phyloP scores from a whole-genome alignment of 2,329 filamentous ascomycete species.

The Ambrosiella beaveri region DNA sequence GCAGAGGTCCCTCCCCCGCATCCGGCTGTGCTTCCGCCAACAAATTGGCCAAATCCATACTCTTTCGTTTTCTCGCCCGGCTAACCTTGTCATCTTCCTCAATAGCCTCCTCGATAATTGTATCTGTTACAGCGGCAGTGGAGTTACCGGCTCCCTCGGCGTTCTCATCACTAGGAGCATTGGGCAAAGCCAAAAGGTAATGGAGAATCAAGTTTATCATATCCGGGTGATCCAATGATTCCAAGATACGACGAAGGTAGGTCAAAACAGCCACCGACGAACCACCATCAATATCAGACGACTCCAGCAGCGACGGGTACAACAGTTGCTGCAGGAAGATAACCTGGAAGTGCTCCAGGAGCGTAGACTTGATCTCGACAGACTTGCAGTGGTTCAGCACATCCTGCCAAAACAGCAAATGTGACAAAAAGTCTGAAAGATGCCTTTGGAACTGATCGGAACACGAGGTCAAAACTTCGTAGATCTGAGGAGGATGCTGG shows the following conservation, averaged over 20 bases:
- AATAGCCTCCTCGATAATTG: not conserved
- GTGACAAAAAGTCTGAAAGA: conserved; percentile 83
- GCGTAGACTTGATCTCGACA: conserved; percentile 74
- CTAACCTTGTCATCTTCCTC: conserved; percentile 33
- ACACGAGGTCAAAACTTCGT: conserved; percentile 57
- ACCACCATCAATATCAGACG: conserved; percentile 89
- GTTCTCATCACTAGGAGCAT: conserved; percentile 31
- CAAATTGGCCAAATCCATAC: conserved; percentile 69
- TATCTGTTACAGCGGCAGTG: not conserved
- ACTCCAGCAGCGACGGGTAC: conserved; percentile 91
- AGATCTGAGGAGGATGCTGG: conserved; percentile 49
- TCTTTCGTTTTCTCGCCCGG: conserved; percentile 66
- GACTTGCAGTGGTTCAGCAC: conserved; percentile 91
- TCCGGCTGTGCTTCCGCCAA: conserved; percentile 47
- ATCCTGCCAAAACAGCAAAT: conserved; percentile 95
- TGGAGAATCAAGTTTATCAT: conserved; percentile 87
- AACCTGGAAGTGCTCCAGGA: conserved; percentile 93
- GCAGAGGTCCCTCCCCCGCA: conserved; percentile 49
- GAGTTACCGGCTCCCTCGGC: not conserved
- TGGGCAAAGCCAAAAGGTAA: conserved; percentile 61
- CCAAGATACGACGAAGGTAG: conserved; percentile 77
- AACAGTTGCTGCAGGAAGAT: conserved; percentile 88
- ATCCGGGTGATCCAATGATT: conserved; percentile 81
- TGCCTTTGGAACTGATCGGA: conserved; percentile 65
- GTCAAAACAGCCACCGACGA: conserved; percentile 92